Base-by-base conservation (phyloP, 345 rosid species). In the Balakata baccata region DNA sequence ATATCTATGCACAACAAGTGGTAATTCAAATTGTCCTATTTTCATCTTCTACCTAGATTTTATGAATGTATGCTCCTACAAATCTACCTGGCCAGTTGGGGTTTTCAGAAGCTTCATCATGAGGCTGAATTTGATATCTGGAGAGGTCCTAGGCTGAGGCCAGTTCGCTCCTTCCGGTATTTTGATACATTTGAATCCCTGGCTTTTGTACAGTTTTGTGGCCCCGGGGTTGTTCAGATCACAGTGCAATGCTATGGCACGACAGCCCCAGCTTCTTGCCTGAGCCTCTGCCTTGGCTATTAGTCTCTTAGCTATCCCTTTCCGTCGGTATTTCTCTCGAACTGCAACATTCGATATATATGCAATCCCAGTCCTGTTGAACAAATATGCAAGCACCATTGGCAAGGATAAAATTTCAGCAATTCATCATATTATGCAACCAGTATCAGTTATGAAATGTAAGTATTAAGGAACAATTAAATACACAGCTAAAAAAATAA, bases 301-400 rank as follows among this genome's bases (percentile, higher is more conserved):
- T 10, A 92, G 96, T 77, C 84, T 81, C 79, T 89, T 92, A 0
- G 91, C 98, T 85, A 92, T 90, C 65, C 98, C 99, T 84, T 87
- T 95, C 64, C 88, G 81, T 0, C 94, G 82, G 79, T 79, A 92
- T 74, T 74, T 85, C 84, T 90, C 94, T 3, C 94, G 80, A 14
- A 95, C 99, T 0, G 96, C 99, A 34, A 92, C 98, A 47, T 91
- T 92, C 9, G 99, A 95, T 85, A 95, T 78, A 81, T 91, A 95
- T 18, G 96, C 99, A 45, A 92, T 84, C 81, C 97, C 98, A 1
- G 92, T 87, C 90, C 99, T 95, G 80, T 2, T 39, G 45, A 4
- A 71, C 11, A 54, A 64, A 70, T 46, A 51, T 20, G 3, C 59
- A 43, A 17, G 9, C 7, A 17, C 54, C 69, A 62, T 50, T 51